phyloP scores from a whole-genome alignment of 495 filamentous ascomycete genomes.

The Penicillium paradoxum region DNA sequence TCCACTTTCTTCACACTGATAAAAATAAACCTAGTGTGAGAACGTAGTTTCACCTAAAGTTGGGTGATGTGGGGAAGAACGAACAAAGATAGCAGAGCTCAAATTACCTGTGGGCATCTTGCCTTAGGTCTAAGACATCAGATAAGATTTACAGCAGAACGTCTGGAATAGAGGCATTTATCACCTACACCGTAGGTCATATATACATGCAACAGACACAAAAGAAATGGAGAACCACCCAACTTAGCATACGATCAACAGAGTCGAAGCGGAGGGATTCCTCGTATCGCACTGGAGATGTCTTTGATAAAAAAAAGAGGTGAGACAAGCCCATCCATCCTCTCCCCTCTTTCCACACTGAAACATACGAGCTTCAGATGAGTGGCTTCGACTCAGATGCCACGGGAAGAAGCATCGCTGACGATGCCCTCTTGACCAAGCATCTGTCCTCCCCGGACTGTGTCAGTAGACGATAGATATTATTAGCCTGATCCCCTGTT shows the following conservation, averaged over 20 bases:
- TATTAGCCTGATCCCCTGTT: background rate
- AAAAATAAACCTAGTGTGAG: background rate
- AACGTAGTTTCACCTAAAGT: background rate
- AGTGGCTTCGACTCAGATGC: background rate
- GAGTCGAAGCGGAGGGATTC: background rate
- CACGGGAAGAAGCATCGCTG: slow-evolving; percentile 1
- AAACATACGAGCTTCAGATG: background rate
- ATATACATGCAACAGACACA: background rate
- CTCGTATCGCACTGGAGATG: background rate
- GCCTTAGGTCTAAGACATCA: background rate
- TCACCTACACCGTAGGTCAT: background rate
- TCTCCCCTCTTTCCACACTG: background rate
- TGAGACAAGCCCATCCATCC: background rate
- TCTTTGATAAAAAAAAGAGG: background rate
- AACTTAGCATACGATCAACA: background rate
- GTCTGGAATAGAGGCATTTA: too few species aligned
- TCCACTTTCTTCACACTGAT: too few species aligned
- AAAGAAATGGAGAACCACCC: background rate
- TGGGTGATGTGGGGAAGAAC: background rate
- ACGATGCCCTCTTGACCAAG: background rate
- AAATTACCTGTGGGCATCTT: slow-evolving; percentile 1
- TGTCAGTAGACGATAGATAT: background rate
- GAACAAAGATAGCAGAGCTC: background rate
- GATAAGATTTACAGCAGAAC: background rate
- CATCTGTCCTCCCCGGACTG: background rate